Percentiles rank a stretch among this genome's conserved stretches.
These are phyloP conservation scores for Phellinidium pouzarii DNA, from an alignment of 1,284 basidiomycete genomes.

Conservation along the genomic window DNA sequence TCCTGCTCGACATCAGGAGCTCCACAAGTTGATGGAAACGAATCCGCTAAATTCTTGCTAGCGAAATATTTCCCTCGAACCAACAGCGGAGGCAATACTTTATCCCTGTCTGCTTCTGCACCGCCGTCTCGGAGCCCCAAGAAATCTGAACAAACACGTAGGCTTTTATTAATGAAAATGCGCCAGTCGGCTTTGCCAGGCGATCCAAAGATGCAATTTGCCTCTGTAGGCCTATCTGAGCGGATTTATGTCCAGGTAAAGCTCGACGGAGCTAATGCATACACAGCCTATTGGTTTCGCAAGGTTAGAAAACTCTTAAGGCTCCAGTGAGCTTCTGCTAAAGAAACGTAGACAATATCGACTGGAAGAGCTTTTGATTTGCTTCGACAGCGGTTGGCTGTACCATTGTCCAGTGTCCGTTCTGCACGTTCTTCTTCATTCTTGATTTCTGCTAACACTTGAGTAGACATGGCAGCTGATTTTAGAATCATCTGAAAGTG, in stretches of 20 bases:
- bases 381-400: conserved; percentile 9
- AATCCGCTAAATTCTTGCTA: conserved; percentile 46
- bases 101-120: conserved; percentile 23
- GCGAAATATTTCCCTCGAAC: conserved; percentile 44
- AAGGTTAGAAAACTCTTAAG: conserved; percentile 39
- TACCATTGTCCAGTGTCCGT: conserved; percentile 2
- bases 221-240: conserved; percentile 41
- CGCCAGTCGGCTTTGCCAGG: conserved; percentile 58
- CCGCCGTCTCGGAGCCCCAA: conserved; percentile 32
- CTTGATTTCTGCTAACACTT: neutral
- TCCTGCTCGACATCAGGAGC: conserved; percentile 32
- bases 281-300: conserved; percentile 56
- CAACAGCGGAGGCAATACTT: conserved; percentile 17
- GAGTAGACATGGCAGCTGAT: neutral
- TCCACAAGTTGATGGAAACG: conserved; percentile 32
- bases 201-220: conserved; percentile 46
- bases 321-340: neutral
- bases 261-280: conserved; percentile 25
- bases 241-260: conserved; percentile 50
- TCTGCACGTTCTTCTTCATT: neutral
- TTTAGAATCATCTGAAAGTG: neutral
- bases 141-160: conserved; percentile 47
- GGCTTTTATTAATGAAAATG: conserved; percentile 65
- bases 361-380: conserved; percentile 15
- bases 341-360: conserved; percentile 5